These are phyloP conservation scores for Candida cerambycidarum DNA, from an alignment of 805 yeast species.

Conservation along the genomic window DNA sequence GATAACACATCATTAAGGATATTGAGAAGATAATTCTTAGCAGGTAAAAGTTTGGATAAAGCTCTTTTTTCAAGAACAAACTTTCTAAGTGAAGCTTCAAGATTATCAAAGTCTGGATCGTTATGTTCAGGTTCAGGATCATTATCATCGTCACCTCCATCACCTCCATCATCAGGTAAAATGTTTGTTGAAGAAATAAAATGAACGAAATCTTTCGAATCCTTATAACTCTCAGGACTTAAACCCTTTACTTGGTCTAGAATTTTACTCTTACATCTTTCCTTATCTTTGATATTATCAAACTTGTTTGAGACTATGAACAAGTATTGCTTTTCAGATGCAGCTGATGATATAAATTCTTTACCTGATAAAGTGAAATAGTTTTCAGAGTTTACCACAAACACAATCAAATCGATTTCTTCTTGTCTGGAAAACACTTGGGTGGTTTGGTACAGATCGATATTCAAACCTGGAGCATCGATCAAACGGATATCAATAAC, in stretches of 20 bases:
- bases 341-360: constrained; percentile 88
- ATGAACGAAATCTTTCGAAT: constrained; percentile 88
- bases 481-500: constrained; percentile 88
- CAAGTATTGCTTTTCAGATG: constrained; percentile 85
- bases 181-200: constrained; percentile 67
- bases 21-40: constrained; percentile 79
- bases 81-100: constrained; percentile 81
- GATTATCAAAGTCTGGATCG: constrained; percentile 64
- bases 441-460: constrained; percentile 91
- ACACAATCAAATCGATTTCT: constrained; percentile 93
- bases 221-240: constrained; percentile 89
- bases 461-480: constrained; percentile 96
- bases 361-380: constrained; percentile 93
- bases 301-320: constrained; percentile 93
- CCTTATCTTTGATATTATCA: constrained; percentile 80
- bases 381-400: constrained; percentile 94
- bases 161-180: constrained; percentile 30
- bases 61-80: constrained; percentile 89
- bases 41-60: constrained; percentile 85
- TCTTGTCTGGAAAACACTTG: constrained; percentile 95
- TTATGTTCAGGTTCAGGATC: constrained; percentile 28
- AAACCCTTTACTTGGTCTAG: constrained; percentile 80
- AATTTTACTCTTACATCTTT: constrained; percentile 72
- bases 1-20: constrained; percentile 62
- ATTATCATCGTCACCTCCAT: constrained; percentile 28